Percentiles rank a stretch among this genome's conserved stretches.
phyloP scores from a whole-genome alignment of 2,329 filamentous ascomycete species.

The Aspergillus costaricaensis region DNA sequence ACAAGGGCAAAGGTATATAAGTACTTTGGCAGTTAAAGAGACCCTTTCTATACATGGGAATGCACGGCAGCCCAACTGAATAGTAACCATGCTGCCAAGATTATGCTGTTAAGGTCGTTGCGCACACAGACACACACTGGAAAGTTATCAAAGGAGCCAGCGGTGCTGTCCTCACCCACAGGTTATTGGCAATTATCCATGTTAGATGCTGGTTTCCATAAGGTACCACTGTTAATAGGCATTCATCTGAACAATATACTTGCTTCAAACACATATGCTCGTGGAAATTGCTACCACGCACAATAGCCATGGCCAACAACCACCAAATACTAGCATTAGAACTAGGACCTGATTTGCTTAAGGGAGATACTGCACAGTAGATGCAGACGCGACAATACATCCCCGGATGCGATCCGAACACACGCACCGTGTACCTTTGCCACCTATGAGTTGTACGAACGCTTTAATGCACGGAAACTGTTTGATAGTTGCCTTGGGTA shows the following conservation, averaged over 20 bases:
- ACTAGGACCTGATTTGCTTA: too few relatives aligned
- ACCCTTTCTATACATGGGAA: not conserved
- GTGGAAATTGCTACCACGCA: not conserved
- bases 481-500: conserved; percentile 10
- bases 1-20: not conserved
- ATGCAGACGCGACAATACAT: not conserved
- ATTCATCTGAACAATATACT: not conserved
- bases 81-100: not conserved
- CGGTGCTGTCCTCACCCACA: not conserved
- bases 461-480: not conserved
- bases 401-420: not conserved
- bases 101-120: not conserved
- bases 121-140: not conserved
- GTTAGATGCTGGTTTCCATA: not conserved
- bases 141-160: not conserved
- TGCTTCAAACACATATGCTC: not conserved
- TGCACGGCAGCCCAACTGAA: not conserved
- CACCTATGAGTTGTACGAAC: not conserved
- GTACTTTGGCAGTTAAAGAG: not conserved
- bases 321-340: too few relatives aligned
- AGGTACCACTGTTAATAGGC: not conserved
- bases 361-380: not conserved
- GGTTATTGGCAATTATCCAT: too few relatives aligned
- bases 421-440: not conserved
- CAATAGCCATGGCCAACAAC: not conserved